Evolutionary conservation across 768 basidiomycete species (phyloP).

Genomic region (Mycena latifolia): DNA sequence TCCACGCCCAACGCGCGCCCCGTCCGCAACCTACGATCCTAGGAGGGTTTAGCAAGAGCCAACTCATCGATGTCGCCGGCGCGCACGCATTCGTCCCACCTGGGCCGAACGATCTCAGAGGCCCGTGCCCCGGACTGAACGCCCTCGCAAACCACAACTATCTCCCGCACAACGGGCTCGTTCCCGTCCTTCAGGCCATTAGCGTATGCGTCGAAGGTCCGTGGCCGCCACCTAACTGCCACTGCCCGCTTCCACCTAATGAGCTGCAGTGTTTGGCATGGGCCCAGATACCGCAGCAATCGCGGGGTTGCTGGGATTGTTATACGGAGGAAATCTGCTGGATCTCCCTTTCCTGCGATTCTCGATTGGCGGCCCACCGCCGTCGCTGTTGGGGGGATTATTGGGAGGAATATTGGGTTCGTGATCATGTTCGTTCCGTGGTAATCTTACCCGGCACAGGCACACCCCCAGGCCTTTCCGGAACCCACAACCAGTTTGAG

Average conservation of each 20-base stretch:
- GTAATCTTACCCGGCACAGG: too few relatives aligned
- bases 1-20: too few relatives aligned
- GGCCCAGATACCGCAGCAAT: not conserved
- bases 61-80: conserved; percentile 4
- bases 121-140: conserved; percentile 21
- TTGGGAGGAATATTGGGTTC: too few relatives aligned
- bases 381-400: too few relatives aligned
- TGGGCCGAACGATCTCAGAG: conserved; percentile 3
- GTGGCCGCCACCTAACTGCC: not conserved
- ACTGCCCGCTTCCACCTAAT: not conserved
- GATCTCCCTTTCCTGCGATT: not conserved
- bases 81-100: conserved; percentile 5
- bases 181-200: not conserved
- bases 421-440: too few relatives aligned
- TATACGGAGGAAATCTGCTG: not conserved
- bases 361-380: conserved; percentile 11
- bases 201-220: not conserved
- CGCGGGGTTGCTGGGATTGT: not conserved
- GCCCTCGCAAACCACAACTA: conserved; percentile 20
- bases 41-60: too few relatives aligned
- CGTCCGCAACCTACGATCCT: too few relatives aligned
- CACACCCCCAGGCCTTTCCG: not conserved
- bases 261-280: conserved; percentile 5
- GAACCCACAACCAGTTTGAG: conserved; percentile 27
- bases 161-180: conserved; percentile 13